These are phyloP conservation scores for Leccinum barrowsii DNA, from an alignment of 768 basidiomycete genomes.

Conservation along the genomic window DNA sequence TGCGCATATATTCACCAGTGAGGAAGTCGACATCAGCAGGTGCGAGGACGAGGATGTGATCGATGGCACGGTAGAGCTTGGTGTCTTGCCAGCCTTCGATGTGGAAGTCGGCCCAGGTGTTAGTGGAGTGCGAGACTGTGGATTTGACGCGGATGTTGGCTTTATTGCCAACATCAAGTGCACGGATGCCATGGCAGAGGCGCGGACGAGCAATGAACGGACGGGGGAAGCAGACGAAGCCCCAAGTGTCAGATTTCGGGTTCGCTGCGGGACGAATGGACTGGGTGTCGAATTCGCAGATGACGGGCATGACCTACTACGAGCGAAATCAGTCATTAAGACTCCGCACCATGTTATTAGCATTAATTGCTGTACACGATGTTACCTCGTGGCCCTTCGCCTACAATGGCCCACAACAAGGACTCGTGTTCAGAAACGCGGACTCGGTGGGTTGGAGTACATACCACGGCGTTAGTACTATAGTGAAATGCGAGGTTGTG, in stretches of 20 bases:
- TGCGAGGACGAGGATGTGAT: constrained; percentile 3
- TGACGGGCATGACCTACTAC: constrained; percentile 7
- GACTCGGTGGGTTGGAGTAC: too few relatives aligned
- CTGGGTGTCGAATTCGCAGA: constrained; percentile 13
- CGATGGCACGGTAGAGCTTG: not conserved
- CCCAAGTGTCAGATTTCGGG: constrained; percentile 7
- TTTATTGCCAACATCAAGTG: constrained; percentile 2
- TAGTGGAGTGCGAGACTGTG: constrained; percentile 1
- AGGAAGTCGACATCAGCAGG: constrained; percentile 14
- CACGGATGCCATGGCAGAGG: constrained; percentile 13
- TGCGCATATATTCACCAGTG: constrained; percentile 9
- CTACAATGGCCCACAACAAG: too few relatives aligned
- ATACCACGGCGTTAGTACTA: not conserved
- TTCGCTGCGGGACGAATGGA: not conserved
- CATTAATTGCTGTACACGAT: too few relatives aligned
- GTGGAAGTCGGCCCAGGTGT: constrained; percentile 6
- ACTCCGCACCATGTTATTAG: too few relatives aligned
- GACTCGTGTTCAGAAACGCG: too few relatives aligned
- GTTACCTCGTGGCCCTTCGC: too few relatives aligned
- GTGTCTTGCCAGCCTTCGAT: not conserved
- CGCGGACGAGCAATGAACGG: constrained; percentile 15
- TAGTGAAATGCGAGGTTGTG: constrained; percentile 7
- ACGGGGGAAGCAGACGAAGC: constrained; percentile 10
- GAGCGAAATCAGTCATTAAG: not conserved
- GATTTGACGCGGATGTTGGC: constrained; percentile 13